Evolutionary conservation across 73 alveolate genomes (phyloP), one percentile per base, ranked within the genome.

Genomic region (Urostyla sp.): DNA sequence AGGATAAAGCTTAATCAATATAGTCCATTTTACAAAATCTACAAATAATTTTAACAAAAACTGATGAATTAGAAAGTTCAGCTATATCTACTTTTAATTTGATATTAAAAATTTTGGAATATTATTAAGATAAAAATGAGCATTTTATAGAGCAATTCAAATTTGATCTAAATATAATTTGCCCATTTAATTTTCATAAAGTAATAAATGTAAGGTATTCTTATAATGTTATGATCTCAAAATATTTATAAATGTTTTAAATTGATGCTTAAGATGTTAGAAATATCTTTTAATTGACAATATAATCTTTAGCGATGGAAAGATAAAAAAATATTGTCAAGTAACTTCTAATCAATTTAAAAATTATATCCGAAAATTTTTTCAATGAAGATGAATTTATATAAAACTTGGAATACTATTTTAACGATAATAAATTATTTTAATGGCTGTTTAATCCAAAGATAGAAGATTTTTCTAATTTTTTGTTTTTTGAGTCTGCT

Each of bases 11-110:
- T 0, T 46, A 46, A 28, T n/a, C 27, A 18, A 32, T 63, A 10
- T n/a, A 45, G 28, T 15, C n/a, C 10, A 35, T 63, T 30, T 23
- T 43, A 0, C 35, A 2, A 31, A 59, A 78, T 31, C 57, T 83
- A 6, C 37, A 49, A 46, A 37, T 28, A 6, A 77, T 37, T 28
- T 32, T 83, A 1, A 52, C 53, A n/a, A 38, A 73, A 11, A 43
- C 72, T 56, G 91, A 83, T 83, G 91, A 83, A n/a, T 57, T 83
- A 31, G 91, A 83, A 35, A 69, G 86, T 46, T 46, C 87, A 0
- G 82, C 81, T n/a, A 83, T 83, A 27, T 55, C 83, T 13, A 83
- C 57, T 0, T 83, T 83, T 40, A 50, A 28, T 15, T 55, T 83
- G 28, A 38, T 83, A 8, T 27, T 46, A 5, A 46, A 27, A 16